Evolutionary conservation across 768 basidiomycete species (phyloP).

Genomic region (Udeniomyces megalosporus): DNA sequence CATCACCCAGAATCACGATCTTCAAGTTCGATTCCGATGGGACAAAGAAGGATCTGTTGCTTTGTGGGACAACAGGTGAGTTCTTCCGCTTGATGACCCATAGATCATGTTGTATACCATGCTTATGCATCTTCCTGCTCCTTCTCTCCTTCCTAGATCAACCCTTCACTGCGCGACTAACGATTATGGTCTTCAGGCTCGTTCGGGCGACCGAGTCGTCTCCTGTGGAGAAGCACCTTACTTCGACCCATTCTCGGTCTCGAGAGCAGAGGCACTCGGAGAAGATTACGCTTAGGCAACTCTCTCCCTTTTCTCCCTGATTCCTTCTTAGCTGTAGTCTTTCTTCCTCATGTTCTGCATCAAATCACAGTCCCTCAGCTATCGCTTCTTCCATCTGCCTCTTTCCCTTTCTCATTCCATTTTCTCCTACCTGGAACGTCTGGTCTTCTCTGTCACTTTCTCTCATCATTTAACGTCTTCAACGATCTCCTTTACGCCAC

Average conservation of each 20-base stretch:
- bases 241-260: conserved; percentile 1
- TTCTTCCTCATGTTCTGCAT: not conserved
- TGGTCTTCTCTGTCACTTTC: not conserved
- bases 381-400: not conserved
- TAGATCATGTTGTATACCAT: not conserved
- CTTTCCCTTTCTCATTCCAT: not conserved
- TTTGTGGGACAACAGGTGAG: conserved; percentile 48
- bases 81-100: conserved; percentile 25
- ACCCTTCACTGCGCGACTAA: conserved; percentile 12
- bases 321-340: not conserved
- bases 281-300: not conserved
- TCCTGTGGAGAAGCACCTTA: conserved; percentile 5
- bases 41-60: conserved; percentile 37
- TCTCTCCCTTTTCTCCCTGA: not conserved
- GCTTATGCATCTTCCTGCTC: not conserved
- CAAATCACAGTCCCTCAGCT: not conserved
- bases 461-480: too few relatives aligned
- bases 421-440: not conserved
- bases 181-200: not conserved
- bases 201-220: conserved; percentile 10
- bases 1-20: conserved; percentile 43
- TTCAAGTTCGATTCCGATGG: conserved; percentile 41
- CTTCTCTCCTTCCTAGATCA: not conserved
- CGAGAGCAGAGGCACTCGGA: not conserved
- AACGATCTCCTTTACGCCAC: too few relatives aligned